Evolutionary conservation across 2,329 filamentous ascomycete genomes (phyloP).

Genomic region (Cercospora janseana): DNA sequence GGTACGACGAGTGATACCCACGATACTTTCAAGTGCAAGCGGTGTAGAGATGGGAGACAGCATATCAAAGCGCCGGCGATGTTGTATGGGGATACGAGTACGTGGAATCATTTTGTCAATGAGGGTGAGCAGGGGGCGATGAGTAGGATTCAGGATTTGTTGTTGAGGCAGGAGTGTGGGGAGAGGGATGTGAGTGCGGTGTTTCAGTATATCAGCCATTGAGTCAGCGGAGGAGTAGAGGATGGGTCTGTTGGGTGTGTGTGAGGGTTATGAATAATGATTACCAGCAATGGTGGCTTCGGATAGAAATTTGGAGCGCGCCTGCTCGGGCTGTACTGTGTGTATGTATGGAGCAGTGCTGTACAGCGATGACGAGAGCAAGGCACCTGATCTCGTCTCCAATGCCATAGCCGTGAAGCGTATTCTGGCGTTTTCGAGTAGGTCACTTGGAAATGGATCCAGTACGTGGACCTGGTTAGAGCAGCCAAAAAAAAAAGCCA

Average conservation of each 20-base stretch:
- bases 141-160: conserved; percentile 80
- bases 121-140: conserved; percentile 61
- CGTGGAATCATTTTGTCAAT: conserved; percentile 98
- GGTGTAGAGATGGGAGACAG: conserved; percentile 79
- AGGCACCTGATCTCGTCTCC: no score
- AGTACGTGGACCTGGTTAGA: no score
- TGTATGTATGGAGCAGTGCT: no score
- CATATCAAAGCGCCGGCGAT: conserved; percentile 88
- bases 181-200: conserved; percentile 85
- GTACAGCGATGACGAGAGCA: no score
- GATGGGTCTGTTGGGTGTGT: no score
- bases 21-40: conserved; percentile 97
- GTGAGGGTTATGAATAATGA: background rate
- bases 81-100: conserved; percentile 95
- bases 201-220: conserved; percentile 98
- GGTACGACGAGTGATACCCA: conserved; percentile 90
- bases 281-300: no score
- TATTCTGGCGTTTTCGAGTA: no score
- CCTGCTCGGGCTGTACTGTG: no score
- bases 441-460: no score
- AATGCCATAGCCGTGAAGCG: no score
- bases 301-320: no score
- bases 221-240: background rate
- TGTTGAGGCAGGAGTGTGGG: conserved; percentile 80
- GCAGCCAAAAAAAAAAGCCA: no score